Evolutionary conservation across 257 asterid species (phyloP).

Genomic region (Knoxia roxburghii): DNA sequence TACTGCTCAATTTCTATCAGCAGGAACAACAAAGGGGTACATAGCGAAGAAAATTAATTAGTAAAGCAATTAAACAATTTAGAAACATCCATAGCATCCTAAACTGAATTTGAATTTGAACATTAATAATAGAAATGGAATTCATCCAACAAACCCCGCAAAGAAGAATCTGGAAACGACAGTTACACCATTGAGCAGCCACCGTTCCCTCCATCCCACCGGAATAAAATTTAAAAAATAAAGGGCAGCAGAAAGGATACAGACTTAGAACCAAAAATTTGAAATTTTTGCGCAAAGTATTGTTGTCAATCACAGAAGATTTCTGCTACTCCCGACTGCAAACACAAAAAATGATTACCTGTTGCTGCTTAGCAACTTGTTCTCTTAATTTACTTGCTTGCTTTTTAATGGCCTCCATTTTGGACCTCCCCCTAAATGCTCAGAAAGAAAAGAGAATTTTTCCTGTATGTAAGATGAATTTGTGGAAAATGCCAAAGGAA

Average conservation of each 20-base stretch:
- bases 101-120: constrained; percentile 9
- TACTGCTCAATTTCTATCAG: constrained; percentile 1
- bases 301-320: not conserved
- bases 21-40: not conserved
- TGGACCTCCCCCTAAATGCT: not conserved
- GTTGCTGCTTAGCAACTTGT: constrained; percentile 95
- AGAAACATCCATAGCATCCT: not conserved
- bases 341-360: constrained; percentile 34
- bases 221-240: not conserved
- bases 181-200: not conserved
- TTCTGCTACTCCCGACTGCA: not conserved
- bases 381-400: constrained; percentile 88
- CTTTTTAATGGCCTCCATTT: constrained; percentile 90
- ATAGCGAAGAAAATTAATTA: no score
- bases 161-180: not conserved
- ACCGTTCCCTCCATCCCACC: not conserved
- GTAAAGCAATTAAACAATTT: not conserved
- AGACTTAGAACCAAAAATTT: not conserved
- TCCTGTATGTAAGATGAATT: not conserved
- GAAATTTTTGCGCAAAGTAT: not conserved
- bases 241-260: not conserved
- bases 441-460: not conserved
- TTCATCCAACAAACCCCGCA: not conserved
- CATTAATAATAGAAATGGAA: not conserved
- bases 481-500: no score